These are phyloP conservation scores for Bodo saltans DNA, from an alignment of 78 protist species.

Conservation along the genomic window DNA sequence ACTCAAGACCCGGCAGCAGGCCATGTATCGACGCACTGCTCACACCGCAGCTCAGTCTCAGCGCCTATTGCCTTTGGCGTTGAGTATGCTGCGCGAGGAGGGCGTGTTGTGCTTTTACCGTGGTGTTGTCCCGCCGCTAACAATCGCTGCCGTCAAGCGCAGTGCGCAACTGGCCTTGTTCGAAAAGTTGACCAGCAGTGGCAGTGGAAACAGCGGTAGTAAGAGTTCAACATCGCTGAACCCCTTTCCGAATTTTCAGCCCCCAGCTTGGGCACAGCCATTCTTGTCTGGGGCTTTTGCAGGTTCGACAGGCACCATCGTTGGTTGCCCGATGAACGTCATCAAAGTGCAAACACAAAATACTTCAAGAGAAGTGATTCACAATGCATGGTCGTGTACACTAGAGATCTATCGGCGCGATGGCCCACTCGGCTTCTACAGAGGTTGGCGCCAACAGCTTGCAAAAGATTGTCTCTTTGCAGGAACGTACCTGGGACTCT, in stretches of 20 bases:
- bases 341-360: not conserved
- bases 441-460: not conserved
- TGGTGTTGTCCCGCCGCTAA: constrained; percentile 32
- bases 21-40: not conserved
- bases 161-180: not conserved
- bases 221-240: no score
- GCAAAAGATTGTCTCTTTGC: not conserved
- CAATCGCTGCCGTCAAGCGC: not conserved
- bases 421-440: not conserved
- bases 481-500: not conserved
- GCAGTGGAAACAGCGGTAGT: not conserved
- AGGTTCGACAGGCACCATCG: not conserved
- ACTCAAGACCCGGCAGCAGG: constrained; percentile 19
- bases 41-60: not conserved
- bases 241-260: no score
- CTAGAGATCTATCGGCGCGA: not conserved
- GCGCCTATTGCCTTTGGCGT: not conserved
- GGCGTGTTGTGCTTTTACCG: constrained; percentile 26
- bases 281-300: not conserved
- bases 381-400: not conserved
- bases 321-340: not conserved
- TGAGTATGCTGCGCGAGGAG: not conserved
- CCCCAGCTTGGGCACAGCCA: no score
- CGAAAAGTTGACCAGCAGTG: not conserved
- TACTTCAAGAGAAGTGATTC: not conserved